phyloP scores from a whole-genome alignment of 768 basidiomycete species.

The Tulasnella calospora region DNA sequence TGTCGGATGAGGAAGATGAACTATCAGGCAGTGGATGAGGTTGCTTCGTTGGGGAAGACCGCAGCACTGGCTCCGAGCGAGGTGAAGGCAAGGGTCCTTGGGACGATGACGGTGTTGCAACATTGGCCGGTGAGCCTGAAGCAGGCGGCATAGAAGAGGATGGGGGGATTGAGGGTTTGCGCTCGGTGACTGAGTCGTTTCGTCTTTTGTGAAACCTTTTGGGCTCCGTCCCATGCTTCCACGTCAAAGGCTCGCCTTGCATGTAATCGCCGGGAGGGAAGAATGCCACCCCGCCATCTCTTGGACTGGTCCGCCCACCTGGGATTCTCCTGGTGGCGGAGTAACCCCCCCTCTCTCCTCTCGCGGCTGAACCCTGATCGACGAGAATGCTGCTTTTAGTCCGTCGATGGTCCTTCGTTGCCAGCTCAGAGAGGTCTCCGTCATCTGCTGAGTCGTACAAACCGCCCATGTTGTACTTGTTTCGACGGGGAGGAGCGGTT shows the following conservation, averaged over 20 bases:
- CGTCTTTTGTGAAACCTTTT: neutral
- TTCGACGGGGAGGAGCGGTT: constrained; percentile 1
- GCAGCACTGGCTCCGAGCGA: neutral
- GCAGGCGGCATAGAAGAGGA: neutral
- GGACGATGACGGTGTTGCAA: neutral
- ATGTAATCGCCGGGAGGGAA: neutral
- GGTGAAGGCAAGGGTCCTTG: constrained; percentile 14
- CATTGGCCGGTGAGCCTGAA: neutral
- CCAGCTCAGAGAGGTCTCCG: neutral
- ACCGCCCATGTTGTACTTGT: neutral
- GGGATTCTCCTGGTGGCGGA: neutral
- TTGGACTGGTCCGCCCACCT: neutral
- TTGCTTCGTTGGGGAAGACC: neutral
- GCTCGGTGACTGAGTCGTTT: neutral
- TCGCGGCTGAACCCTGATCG: neutral
- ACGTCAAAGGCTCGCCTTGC: neutral
- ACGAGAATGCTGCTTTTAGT: constrained; percentile 5
- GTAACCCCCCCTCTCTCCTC: neutral
- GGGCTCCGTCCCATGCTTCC: neutral
- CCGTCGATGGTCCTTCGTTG: constrained; percentile 11
- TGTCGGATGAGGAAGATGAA: constrained; percentile 1
- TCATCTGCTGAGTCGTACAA: too few species aligned
- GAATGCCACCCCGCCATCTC: constrained; percentile 3
- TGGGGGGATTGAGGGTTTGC: neutral
- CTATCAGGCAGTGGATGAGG: neutral